Evolutionary conservation across 83 land plant species (phyloP).

Genomic region (Isoetes engelmannii): DNA sequence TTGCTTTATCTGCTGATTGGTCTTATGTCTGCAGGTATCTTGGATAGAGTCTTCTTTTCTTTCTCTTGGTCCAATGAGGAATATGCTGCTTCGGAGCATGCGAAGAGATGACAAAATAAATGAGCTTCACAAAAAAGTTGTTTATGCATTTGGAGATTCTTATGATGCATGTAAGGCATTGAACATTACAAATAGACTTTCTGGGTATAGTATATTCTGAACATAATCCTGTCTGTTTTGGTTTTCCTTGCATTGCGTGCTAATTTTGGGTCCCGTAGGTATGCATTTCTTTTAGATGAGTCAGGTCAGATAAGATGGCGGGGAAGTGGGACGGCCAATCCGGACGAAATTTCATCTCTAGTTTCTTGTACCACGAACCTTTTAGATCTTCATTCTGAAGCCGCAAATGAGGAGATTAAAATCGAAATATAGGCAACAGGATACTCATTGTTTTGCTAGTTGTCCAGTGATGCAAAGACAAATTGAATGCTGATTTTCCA

Average conservation of each 20-base stretch:
- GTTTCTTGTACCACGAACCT: conserved; percentile 18
- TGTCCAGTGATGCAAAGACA: too few relatives aligned
- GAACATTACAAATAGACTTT: conserved; percentile 25
- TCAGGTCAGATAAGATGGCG: conserved; percentile 22
- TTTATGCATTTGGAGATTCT: conserved; percentile 35
- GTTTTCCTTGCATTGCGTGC: not conserved
- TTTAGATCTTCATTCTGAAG: not conserved
- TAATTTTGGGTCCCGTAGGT: conserved; percentile 1
- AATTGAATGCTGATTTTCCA: too few relatives aligned
- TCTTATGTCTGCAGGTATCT: conserved; percentile 22
- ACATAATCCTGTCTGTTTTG: not conserved
- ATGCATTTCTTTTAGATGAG: conserved; percentile 20
- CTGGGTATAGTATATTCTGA: conserved; percentile 19
- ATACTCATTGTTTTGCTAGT: too few relatives aligned
- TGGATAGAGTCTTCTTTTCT: conserved; percentile 24
- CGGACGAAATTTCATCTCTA: conserved; percentile 21
- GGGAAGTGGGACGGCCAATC: conserved; percentile 25
- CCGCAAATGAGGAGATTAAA: too few relatives aligned
- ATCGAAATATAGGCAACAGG: too few relatives aligned
- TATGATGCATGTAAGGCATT: conserved; percentile 25
- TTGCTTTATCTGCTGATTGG: not conserved
- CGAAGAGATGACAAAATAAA: not conserved
- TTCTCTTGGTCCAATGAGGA: conserved; percentile 24
- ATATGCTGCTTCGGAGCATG: conserved; percentile 23
- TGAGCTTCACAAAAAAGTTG: conserved; percentile 5